A percentile compares a stretch with the other conserved stretches of the same genome.
Conservation (phyloP, 2,329 filamentous ascomycete species). For the Samsoniella hepiali region DNA sequence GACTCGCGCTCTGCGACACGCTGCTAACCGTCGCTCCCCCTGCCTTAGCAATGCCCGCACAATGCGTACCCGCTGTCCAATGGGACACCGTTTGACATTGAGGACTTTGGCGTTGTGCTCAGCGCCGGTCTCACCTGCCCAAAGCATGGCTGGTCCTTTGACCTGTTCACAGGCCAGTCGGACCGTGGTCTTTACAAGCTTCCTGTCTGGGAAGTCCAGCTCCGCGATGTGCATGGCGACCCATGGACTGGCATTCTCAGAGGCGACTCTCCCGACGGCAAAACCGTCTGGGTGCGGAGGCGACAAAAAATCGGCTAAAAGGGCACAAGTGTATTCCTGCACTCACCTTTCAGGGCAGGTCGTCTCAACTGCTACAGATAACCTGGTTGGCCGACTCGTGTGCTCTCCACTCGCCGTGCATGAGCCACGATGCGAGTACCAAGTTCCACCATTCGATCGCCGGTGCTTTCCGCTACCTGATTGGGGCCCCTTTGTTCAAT, state of each 20-base stretch:
- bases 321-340: background rate
- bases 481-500: background rate
- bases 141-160: slow-evolving; percentile 70
- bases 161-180: slow-evolving; percentile 58
- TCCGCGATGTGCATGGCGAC: slow-evolving; percentile 35
- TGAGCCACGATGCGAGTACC: background rate
- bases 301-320: slow-evolving; percentile 19
- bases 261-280: background rate
- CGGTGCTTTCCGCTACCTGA: background rate
- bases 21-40: background rate
- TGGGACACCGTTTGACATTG: slow-evolving; percentile 64
- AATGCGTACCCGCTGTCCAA: slow-evolving; percentile 63
- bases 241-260: background rate
- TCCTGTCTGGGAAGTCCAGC: slow-evolving; percentile 61
- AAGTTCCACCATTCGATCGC: slow-evolving; percentile 10
- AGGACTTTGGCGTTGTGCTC: slow-evolving; percentile 64
- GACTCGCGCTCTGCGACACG: slow-evolving; percentile 1
- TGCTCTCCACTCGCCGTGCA: background rate
- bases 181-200: slow-evolving; percentile 62
- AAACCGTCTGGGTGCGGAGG: slow-evolving; percentile 18
- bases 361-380: background rate
- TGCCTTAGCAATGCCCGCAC: slow-evolving; percentile 60
- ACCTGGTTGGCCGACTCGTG: background rate
- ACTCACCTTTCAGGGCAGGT: background rate
- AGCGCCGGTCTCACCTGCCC: slow-evolving; percentile 64